A percentile compares a stretch with the other conserved stretches of the same genome.
These are phyloP conservation scores for Chaetoceros tenuissimus DNA, from an alignment of 108 stramenopile species.

Conservation along the genomic window DNA sequence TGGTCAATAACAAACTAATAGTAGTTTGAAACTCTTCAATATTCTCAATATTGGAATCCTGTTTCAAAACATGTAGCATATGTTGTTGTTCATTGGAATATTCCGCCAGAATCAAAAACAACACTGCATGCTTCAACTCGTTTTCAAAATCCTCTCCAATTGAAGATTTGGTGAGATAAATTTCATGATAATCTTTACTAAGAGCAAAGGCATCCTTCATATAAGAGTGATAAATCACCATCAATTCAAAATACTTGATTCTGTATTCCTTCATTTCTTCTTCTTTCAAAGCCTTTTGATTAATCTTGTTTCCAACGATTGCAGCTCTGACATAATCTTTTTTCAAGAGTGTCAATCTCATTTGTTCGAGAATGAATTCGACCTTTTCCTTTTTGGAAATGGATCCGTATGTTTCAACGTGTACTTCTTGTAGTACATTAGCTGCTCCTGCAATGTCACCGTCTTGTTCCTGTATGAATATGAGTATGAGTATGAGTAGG, in stretches of 20 bases:
- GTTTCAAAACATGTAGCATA: slow-evolving; percentile 81
- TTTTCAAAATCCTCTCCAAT: slow-evolving; percentile 36
- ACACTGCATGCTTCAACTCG: slow-evolving; percentile 73
- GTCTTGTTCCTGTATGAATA: slow-evolving; percentile 44
- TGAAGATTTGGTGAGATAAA: slow-evolving; percentile 59
- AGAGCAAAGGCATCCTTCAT: slow-evolving; percentile 90
- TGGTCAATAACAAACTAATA: slow-evolving; percentile 51
- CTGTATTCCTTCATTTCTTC: slow-evolving; percentile 88
- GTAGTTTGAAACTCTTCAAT: slow-evolving; percentile 36
- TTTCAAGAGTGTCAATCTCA: slow-evolving; percentile 88
- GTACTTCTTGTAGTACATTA: slow-evolving; percentile 92
- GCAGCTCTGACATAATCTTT: slow-evolving; percentile 91
- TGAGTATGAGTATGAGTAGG: neutral
- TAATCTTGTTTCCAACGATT: slow-evolving; percentile 95
- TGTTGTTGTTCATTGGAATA: slow-evolving; percentile 84
- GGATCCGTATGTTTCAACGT: slow-evolving; percentile 98
- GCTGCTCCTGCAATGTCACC: slow-evolving; percentile 83
- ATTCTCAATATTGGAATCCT: slow-evolving; percentile 68
- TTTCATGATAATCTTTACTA: slow-evolving; percentile 85
- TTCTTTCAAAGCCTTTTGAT: slow-evolving; percentile 79
- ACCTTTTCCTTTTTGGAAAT: slow-evolving; percentile 95
- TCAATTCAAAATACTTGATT: slow-evolving; percentile 80
- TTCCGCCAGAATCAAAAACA: slow-evolving; percentile 79
- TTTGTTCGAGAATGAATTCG: slow-evolving; percentile 98
- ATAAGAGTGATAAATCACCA: slow-evolving; percentile 87